A percentile compares a stretch with the other conserved stretches of the same genome.
phyloP scores from a whole-genome alignment of 306 rosid species.

The Pueraria montana region DNA sequence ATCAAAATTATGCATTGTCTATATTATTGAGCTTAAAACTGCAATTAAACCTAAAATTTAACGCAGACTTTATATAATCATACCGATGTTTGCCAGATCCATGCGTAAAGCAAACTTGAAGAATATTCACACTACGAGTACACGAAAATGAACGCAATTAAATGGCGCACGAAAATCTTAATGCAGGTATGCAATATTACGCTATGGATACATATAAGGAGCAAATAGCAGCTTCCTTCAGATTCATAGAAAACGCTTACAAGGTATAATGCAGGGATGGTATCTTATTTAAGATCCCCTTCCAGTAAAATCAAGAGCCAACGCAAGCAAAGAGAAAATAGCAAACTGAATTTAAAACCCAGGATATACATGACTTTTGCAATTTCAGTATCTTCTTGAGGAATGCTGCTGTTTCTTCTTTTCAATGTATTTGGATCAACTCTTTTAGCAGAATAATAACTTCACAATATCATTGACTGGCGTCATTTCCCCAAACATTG shows the following conservation, averaged over 20 bases:
- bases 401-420: conserved; percentile 42
- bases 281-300: conserved; percentile 42
- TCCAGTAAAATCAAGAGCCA: conserved; percentile 36
- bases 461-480: conserved; percentile 51
- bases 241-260: conserved; percentile 38
- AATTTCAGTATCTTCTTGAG: conserved; percentile 27
- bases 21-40: background rate
- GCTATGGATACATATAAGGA: conserved; percentile 14
- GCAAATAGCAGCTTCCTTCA: conserved; percentile 33
- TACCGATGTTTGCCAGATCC: background rate
- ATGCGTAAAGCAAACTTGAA: background rate
- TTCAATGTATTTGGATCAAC: conserved; percentile 40
- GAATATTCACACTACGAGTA: background rate
- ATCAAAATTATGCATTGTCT: background rate
- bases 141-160: conserved; percentile 17
- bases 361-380: conserved; percentile 35
- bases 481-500: conserved; percentile 82
- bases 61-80: background rate
- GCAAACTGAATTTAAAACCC: conserved; percentile 33
- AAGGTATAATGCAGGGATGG: conserved; percentile 39
- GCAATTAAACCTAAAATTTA: background rate
- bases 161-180: background rate
- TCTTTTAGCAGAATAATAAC: background rate
- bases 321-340: conserved; percentile 33
- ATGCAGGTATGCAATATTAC: conserved; percentile 28